Evolutionary conservation across 2,329 filamentous ascomycete genomes (phyloP), one percentile per base, ranked within the genome.

Genomic region (Myriosclerotinia scirpicola): DNA sequence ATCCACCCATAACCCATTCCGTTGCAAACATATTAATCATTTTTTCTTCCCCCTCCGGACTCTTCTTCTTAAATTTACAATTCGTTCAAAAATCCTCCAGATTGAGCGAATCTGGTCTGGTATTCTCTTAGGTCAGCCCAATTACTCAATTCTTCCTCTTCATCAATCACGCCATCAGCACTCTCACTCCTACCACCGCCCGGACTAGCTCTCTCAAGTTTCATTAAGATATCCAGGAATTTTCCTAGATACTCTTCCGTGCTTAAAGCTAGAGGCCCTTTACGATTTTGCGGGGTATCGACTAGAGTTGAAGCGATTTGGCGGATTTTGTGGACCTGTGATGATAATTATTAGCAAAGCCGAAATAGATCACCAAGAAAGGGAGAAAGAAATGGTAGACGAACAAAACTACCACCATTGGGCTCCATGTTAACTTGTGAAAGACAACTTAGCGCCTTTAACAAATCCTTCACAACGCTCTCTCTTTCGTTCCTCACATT

Each of bases 391-490:
- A 44, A 40, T 17, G 58, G 42, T 55, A 14, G 36, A 81, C 83
- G 79, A 82, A 88, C 86, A 73, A 89, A 85, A 67, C 84, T 87
- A 70, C 84, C 84, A 34, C 85, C 86, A 69, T 87, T 89, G 12
- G 86, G 86, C 76, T 96, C 92, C 83, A 96, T 90, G 77, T 93
- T 93, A 67, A 91, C 87, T 80, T 94, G 91, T 58, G 90, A 90
- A 72, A 96, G 91, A 66, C 87, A 91, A 36, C 86, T 85, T 6
- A 96, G 80, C 3, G 96, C 88, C 3, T 86, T 82, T 1, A 96
- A 83, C 2, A 96, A 83, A 76, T 93, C 89, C 71, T 91, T 88
- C 14, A 96, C 87, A 42, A 96, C 92, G n/a, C 87, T 82, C 73
- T 93, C 91, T 5, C 91, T 86, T 80, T 96, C 93, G 30, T 86